Evolutionary conservation across 305 asterid species (phyloP).

Genomic region (Fraxinus ornus): DNA sequence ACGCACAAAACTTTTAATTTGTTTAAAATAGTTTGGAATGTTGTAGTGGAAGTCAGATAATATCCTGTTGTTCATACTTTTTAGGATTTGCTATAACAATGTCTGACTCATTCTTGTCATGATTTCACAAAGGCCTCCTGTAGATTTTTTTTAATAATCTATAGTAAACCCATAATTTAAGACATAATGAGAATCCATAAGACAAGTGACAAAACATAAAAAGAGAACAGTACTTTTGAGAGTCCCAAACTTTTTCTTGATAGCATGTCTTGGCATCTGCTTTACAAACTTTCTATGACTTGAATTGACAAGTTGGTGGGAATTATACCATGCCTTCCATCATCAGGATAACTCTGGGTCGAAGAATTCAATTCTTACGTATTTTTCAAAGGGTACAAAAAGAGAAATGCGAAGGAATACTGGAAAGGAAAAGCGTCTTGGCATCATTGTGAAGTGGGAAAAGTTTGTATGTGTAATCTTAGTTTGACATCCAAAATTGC

Average conservation of each 20-base stretch:
- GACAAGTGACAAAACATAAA: slow-evolving; percentile 15
- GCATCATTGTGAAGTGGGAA: slow-evolving; percentile 41
- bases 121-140: background rate
- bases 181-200: slow-evolving; percentile 20
- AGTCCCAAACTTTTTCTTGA: slow-evolving; percentile 27
- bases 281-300: slow-evolving; percentile 23
- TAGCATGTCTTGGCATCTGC: slow-evolving; percentile 34
- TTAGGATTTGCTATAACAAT: slow-evolving; percentile 27
- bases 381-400: background rate
- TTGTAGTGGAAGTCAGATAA: slow-evolving; percentile 43
- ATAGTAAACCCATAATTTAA: background rate
- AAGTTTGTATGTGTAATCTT: slow-evolving; percentile 23
- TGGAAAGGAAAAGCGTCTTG: slow-evolving; percentile 31
- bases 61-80: slow-evolving; percentile 30
- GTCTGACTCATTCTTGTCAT: background rate
- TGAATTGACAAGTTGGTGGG: slow-evolving; percentile 32
- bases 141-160: slow-evolving; percentile 7
- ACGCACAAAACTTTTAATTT: slow-evolving; percentile 11
- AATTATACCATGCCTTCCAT: slow-evolving; percentile 26
- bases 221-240: slow-evolving; percentile 18
- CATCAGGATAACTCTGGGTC: slow-evolving; percentile 22
- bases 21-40: slow-evolving; percentile 24
- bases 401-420: slow-evolving; percentile 3
- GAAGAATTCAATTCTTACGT: slow-evolving; percentile 24
- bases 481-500: slow-evolving; percentile 18